These are phyloP conservation scores for Kazachstania martiniae DNA, from an alignment of 805 yeast genomes.

Conservation along the genomic window DNA sequence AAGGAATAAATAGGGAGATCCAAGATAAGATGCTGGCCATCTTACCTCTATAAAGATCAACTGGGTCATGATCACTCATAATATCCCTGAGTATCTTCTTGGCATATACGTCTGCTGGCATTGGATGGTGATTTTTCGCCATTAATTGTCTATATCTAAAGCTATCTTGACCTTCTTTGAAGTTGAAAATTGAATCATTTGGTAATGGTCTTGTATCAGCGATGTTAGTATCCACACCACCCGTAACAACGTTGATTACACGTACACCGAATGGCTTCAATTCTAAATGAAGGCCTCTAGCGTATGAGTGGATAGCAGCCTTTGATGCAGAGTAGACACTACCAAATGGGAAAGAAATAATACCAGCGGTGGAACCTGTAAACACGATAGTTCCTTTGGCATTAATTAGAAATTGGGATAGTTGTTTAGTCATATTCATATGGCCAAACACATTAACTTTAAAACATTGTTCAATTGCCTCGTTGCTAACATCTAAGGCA, in stretches of 20 bases:
- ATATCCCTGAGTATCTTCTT: constrained; percentile 42
- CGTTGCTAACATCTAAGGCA: constrained; percentile 54
- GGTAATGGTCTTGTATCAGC: constrained; percentile 57
- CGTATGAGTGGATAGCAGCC: constrained; percentile 69
- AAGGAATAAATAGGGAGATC: constrained; percentile 33
- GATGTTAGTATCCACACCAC: constrained; percentile 64
- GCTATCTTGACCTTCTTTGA: constrained; percentile 40
- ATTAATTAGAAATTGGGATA: constrained; percentile 43
- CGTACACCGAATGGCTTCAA: constrained; percentile 62
- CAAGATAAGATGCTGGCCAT: constrained; percentile 31
- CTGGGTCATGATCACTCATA: constrained; percentile 27
- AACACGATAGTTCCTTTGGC: constrained; percentile 61
- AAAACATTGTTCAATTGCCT: constrained; percentile 38
- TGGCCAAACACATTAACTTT: constrained; percentile 66
- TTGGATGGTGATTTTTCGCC: constrained; percentile 51
- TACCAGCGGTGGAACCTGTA: constrained; percentile 64
- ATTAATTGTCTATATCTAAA: constrained; percentile 43
- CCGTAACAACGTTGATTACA: constrained; percentile 61
- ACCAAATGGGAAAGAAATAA: constrained; percentile 60
- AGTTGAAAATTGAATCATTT: constrained; percentile 40
- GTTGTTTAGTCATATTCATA: constrained; percentile 49
- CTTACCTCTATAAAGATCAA: constrained; percentile 50
- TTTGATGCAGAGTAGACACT: constrained; percentile 57
- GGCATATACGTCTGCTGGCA: constrained; percentile 50
- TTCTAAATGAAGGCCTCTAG: constrained; percentile 52